Evolutionary conservation across 352 stramenopile species (phyloP).

Genomic region (Phytophthora quininea): DNA sequence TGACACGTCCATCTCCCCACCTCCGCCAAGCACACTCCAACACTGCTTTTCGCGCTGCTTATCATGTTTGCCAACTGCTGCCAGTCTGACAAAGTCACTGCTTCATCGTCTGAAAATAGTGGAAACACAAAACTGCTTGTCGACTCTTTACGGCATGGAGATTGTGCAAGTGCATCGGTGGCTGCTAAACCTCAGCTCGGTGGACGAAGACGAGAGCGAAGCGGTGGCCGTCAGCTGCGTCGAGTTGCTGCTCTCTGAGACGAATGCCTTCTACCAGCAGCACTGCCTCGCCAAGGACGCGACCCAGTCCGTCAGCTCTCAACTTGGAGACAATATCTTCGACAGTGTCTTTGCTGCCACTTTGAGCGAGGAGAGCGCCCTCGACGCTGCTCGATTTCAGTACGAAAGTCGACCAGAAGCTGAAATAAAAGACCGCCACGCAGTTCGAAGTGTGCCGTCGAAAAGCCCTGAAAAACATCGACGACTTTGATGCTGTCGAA

Average conservation of each 20-base stretch:
- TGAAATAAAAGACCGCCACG: conserved; percentile 49
- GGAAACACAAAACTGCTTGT: background rate
- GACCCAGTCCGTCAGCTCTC: conserved; percentile 29
- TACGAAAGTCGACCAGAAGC: conserved; percentile 32
- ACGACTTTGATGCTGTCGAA: no score
- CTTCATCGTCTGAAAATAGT: conserved; percentile 10
- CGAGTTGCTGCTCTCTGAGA: conserved; percentile 63
- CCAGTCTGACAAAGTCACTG: no score
- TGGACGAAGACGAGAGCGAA: conserved; percentile 63
- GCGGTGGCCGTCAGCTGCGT: conserved; percentile 52
- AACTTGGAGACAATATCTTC: conserved; percentile 43
- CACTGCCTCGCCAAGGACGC: conserved; percentile 32
- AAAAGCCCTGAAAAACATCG: conserved; percentile 37
- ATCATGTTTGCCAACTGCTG: no score
- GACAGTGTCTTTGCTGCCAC: conserved; percentile 43
- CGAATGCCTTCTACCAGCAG: conserved; percentile 57
- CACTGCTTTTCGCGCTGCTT: no score
- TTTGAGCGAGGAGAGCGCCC: conserved; percentile 25
- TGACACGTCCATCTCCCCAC: no score
- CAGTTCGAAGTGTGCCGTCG: conserved; percentile 47
- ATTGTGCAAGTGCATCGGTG: conserved; percentile 48
- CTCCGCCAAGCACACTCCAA: no score
- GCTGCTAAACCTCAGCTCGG: conserved; percentile 34
- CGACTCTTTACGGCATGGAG: conserved; percentile 14
- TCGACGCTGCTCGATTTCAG: conserved; percentile 26